Evolutionary conservation across 2,329 filamentous ascomycete species (phyloP), one percentile per base, ranked within the genome.

Genomic region (Escovopsis sp.): DNA sequence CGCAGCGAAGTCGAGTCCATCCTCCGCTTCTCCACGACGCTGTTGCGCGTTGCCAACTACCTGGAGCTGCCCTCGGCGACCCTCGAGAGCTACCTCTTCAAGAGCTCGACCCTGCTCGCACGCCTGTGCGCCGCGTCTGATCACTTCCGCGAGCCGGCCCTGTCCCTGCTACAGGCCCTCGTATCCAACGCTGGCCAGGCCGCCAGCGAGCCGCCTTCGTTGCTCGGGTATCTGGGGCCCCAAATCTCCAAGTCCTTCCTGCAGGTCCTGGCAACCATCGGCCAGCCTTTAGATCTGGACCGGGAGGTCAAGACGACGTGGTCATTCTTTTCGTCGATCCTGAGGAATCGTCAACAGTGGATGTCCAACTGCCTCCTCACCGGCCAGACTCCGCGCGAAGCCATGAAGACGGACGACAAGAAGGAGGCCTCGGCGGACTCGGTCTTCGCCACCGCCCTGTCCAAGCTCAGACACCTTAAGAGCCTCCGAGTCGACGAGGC

Each of bases 321-420:
- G 91, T 76, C 75, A 43, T 79, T 98, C 53, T 77, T 96, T 41
- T 84, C 88, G 2, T 79, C 81, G 3, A 81, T 96, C 37, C 75
- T 98, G 45, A 82, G 83, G 49, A 88, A 86, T 56, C 80, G 86
- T 47, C 91, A 98, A 57, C 88, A 94, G 55, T 96, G 89, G 84
- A 84, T 98, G 66, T 85, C 89, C 0, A 85, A 94, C 47, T 94
- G 88, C 55, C 70, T 98, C 8, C 75, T 96, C 33, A 95, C 87
- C 7, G 91, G 88, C 16, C 81, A 79, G 54, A 86, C 86, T 1
- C 87, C 89, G 4, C 77, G 84, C 47, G 79, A 91, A 50, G 74
- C 81, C 5, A 65, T 86, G 53, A 76, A 76, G 48, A 65, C 64
- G 35, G 70, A 68, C 37, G 61, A 66, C 37, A 72, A 72, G 49